phyloP scores from a whole-genome alignment of 345 rosid species.

The Eucalyptus caleyi region DNA sequence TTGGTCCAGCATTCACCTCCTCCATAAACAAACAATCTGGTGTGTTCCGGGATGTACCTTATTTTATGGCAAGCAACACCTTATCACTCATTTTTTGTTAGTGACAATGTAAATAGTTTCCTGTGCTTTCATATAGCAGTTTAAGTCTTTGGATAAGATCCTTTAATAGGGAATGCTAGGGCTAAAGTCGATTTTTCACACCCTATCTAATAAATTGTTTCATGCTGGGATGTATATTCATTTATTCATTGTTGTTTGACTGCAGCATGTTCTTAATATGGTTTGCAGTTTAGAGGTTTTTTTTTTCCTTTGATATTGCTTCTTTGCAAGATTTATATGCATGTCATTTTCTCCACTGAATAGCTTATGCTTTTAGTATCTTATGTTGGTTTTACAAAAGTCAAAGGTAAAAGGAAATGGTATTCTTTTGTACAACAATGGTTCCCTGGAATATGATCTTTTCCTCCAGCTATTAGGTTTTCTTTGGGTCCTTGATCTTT shows the following conservation, averaged over 20 bases:
- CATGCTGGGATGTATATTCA: background rate
- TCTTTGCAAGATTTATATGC: background rate
- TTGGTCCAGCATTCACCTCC: slow-evolving; percentile 60
- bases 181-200: background rate
- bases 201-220: background rate
- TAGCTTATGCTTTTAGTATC: background rate
- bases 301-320: background rate
- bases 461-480: background rate
- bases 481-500: background rate
- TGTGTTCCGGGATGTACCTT: slow-evolving; percentile 1
- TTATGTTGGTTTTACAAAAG: background rate
- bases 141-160: background rate
- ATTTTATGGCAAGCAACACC: background rate
- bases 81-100: background rate
- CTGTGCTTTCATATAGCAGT: background rate
- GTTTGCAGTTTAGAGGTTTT: background rate
- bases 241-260: background rate
- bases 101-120: background rate
- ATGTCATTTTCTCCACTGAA: background rate
- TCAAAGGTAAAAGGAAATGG: background rate
- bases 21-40: slow-evolving; percentile 86
- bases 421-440: background rate
- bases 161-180: background rate
- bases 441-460: background rate
- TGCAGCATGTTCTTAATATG: background rate